Conservation (phyloP, 768 basidiomycete species). For the Clavulina sp. region DNA sequence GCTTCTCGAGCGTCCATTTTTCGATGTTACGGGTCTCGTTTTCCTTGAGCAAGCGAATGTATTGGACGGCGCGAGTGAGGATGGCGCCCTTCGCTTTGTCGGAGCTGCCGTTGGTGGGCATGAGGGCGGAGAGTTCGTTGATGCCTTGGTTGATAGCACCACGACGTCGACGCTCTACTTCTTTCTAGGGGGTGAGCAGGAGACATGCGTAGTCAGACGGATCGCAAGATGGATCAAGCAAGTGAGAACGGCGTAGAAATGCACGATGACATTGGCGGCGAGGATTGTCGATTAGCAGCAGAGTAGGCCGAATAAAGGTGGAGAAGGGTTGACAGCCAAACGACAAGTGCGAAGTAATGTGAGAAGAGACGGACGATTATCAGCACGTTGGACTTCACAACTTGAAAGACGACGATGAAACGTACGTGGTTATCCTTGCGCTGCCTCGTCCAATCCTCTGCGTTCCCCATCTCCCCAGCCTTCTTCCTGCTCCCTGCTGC, state of each 20-base stretch:
- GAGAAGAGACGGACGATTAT: no score
- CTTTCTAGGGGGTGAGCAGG: constrained; percentile 82
- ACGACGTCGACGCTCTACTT: constrained; percentile 86
- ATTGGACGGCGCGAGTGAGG: constrained; percentile 71
- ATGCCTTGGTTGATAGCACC: constrained; percentile 97
- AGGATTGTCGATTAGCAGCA: no score
- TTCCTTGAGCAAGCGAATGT: constrained; percentile 82
- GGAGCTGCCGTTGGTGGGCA: constrained; percentile 73
- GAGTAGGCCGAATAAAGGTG: no score
- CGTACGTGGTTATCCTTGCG: constrained; percentile 69
- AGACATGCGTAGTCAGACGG: no score
- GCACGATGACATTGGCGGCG: no score
- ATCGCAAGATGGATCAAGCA: no score
- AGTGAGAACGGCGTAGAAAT: no score
- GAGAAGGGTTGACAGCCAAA: no score
- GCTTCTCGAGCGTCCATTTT: constrained; percentile 85
- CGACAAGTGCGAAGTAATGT: no score
- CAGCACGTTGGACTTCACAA: not conserved
- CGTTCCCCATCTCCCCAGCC: no score
- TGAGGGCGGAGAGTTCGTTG: constrained; percentile 73
- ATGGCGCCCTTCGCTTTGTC: constrained; percentile 81
- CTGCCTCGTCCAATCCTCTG: constrained; percentile 61
- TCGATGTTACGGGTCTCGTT: constrained; percentile 83
- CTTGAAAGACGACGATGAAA: constrained; percentile 7
- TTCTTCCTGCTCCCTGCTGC: no score